Base-by-base conservation (phyloP, 192 early-diverging fungal genomes). In the Lunasporangiospora selenospora region DNA sequence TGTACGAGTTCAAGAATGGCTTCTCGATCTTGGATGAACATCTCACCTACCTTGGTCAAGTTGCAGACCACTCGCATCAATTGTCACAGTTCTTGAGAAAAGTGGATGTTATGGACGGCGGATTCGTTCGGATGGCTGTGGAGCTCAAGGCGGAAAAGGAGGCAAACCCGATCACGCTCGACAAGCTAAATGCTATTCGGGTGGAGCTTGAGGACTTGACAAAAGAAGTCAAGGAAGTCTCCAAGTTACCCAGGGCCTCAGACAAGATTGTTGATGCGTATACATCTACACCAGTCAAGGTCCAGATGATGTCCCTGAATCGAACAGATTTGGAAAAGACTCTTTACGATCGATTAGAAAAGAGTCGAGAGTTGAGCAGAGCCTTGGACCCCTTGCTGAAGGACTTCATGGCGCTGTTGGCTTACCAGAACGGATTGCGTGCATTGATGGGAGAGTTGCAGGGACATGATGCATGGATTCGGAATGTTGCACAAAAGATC, bases 21-120 rank as follows among this genome's bases (percentile, higher is more conserved):
- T 73, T 63, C 36, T 38, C 9, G 0, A 23, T 63, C 23, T 18
- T 73, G 54, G 69, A 73, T 13, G 54, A 36, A 11, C 69, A 73
- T 24, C 3, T 63, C 26, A 55, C 45, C 33, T 62, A 73, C 11
- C 41, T 33, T 3, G 40, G 47, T 6, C 53, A 57, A 9, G 26
- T 63, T 3, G 49, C 38, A 2, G 60, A 56, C 1, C 54, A 62
- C 34, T 46, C 61, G 0, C 21, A 26, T 15, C 39, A 36, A 3
- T 18, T 29, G 6, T 30, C 54, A 5, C 42, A 37, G 15, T 46
- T 49, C 21, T 40, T 73, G 0, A 53, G 69, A 0, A 73, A 53
- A 38, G 41, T 63, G 13, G 69, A 73, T 32, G 37, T 45, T 13
- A 73, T 73, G 69, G 69, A 73, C 23, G 63, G 55, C 30, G 69